These are phyloP conservation scores for Mentha longifolia DNA, from an alignment of 257 asterid genomes.

Conservation along the genomic window DNA sequence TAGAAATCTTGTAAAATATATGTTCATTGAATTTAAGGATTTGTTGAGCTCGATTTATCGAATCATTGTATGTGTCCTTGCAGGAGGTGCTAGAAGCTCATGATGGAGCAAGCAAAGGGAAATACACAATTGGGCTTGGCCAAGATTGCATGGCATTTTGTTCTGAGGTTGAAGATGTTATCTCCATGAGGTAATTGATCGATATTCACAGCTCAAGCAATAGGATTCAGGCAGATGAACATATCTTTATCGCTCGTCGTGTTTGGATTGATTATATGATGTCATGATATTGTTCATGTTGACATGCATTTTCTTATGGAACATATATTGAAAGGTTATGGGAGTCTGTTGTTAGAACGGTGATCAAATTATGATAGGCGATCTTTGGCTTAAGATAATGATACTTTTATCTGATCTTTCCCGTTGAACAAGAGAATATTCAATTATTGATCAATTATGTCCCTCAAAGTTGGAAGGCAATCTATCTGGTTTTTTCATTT, in stretches of 20 bases:
- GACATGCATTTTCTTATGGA: constrained; percentile 4
- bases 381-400: constrained; percentile 5
- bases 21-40: neutral
- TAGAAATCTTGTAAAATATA: neutral
- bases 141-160: constrained; percentile 99
- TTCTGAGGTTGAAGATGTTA: constrained; percentile 96
- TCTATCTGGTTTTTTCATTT: constrained; percentile 1
- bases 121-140: constrained; percentile 99
- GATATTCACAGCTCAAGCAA: neutral
- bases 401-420: neutral
- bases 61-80: constrained; percentile 27
- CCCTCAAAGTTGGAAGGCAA: constrained; percentile 20
- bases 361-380: constrained; percentile 13
- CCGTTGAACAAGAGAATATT: neutral
- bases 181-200: constrained; percentile 85
- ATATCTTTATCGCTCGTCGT: neutral
- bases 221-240: constrained; percentile 6
- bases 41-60: neutral
- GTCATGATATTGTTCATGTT: constrained; percentile 6
- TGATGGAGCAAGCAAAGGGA: constrained; percentile 99
- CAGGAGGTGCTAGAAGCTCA: constrained; percentile 94
- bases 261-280: constrained; percentile 18
- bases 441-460: constrained; percentile 12
- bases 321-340: constrained; percentile 19
- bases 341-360: constrained; percentile 4